A percentile compares a stretch with the other conserved stretches of the same genome.
phyloP scores from a whole-genome alignment of 108 stramenopile genomes.

The Discostella pseudostelligera region DNA sequence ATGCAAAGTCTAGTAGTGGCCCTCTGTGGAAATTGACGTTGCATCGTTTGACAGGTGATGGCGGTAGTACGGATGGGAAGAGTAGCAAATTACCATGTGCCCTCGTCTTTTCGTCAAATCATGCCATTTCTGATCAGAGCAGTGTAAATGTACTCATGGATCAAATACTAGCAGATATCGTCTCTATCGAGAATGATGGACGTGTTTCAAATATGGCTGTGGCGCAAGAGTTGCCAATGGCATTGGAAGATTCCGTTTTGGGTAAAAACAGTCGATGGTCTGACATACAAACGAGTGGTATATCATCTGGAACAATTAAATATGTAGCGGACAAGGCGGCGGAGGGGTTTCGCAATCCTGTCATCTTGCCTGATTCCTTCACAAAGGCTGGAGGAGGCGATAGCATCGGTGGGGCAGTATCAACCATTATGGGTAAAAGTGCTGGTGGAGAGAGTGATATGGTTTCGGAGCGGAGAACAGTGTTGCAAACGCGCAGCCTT shows the following conservation, averaged over 20 bases:
- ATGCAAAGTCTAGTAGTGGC: conserved; percentile 49
- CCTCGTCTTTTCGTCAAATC: conserved; percentile 78
- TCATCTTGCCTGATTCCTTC: conserved; percentile 72
- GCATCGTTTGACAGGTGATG: conserved; percentile 46
- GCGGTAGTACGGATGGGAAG: background rate
- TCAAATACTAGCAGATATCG: conserved; percentile 61
- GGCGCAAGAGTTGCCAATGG: conserved; percentile 57
- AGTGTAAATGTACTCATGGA: conserved; percentile 73
- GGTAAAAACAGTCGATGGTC: conserved; percentile 51
- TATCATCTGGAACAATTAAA: conserved; percentile 52
- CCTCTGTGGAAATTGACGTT: conserved; percentile 77
- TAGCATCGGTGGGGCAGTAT: conserved; percentile 57
- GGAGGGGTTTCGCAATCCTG: conserved; percentile 76
- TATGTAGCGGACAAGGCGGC: conserved; percentile 81
- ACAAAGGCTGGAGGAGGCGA: conserved; percentile 39
- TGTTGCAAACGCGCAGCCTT: conserved; percentile 64
- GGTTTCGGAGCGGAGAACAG: conserved; percentile 51
- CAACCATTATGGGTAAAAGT: conserved; percentile 75
- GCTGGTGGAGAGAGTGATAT: conserved; percentile 68
- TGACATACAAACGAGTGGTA: conserved; percentile 45
- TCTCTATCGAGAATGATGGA: conserved; percentile 50
- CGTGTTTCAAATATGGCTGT: conserved; percentile 30
- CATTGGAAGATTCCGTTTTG: conserved; percentile 78
- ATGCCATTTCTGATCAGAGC: conserved; percentile 84
- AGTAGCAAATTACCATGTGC: conserved; percentile 47